These are phyloP conservation scores for Laburnicola sp. DNA, from an alignment of 2,329 filamentous ascomycete species.

Conservation along the genomic window DNA sequence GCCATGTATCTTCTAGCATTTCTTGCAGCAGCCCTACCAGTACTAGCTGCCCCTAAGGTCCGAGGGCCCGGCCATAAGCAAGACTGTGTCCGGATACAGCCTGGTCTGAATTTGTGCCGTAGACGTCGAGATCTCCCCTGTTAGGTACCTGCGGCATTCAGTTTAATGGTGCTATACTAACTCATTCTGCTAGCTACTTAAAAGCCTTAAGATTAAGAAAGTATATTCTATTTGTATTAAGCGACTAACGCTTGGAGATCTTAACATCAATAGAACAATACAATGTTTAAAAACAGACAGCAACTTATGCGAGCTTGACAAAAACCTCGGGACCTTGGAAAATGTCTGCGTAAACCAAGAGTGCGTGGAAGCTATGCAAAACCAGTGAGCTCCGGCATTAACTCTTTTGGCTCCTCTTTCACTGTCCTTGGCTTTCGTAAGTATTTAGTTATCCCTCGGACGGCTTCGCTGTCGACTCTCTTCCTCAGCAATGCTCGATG, in stretches of 20 bases:
- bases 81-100: neutral
- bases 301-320: neutral
- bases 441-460: too few species aligned
- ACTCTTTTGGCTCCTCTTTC: too few species aligned
- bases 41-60: neutral
- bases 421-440: too few species aligned
- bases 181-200: neutral
- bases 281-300: neutral
- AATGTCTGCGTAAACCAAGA: neutral
- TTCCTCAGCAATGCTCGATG: too few species aligned
- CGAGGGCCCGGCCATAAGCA: neutral
- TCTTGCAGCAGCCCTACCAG: neutral
- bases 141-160: neutral
- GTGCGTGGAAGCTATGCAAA: neutral
- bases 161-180: neutral
- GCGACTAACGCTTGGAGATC: neutral
- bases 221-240: neutral
- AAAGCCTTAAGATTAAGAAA: neutral
- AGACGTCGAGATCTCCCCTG: neutral
- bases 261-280: neutral
- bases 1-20: neutral
- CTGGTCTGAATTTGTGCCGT: neutral
- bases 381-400: neutral
- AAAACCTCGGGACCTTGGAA: neutral
- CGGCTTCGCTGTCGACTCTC: too few species aligned